Evolutionary conservation across 2,329 filamentous ascomycete genomes (phyloP).

Genomic region (Penicillium sp.): DNA sequence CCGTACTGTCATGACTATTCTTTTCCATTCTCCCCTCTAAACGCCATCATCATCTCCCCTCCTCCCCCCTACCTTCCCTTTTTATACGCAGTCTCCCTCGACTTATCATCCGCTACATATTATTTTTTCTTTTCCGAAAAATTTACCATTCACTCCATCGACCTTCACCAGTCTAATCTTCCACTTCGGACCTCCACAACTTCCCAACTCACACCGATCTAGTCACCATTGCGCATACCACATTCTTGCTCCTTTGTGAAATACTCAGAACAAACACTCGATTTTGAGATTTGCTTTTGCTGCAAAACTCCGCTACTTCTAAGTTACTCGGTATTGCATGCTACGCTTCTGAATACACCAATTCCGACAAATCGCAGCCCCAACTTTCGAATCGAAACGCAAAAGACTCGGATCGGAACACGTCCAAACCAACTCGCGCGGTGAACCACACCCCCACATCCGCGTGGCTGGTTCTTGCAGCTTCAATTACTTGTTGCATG

Average conservation of each 20-base stretch:
- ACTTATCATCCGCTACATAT: background rate
- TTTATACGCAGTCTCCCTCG: slow-evolving; percentile 6
- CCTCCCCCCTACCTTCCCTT: slow-evolving; percentile 20
- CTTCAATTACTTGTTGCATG: slow-evolving; percentile 10
- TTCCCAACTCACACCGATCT: slow-evolving; percentile 7
- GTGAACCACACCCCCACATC: background rate
- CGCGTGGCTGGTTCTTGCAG: background rate
- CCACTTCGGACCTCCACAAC: slow-evolving; percentile 13
- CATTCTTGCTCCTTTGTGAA: background rate
- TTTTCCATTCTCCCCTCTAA: slow-evolving; percentile 20
- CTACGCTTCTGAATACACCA: background rate
- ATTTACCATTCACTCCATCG: slow-evolving; percentile 2
- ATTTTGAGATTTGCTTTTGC: background rate
- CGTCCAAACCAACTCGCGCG: background rate
- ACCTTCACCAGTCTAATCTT: slow-evolving; percentile 14
- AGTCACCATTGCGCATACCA: background rate
- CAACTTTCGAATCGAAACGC: background rate
- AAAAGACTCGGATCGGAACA: background rate
- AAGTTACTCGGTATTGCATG: background rate
- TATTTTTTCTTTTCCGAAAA: slow-evolving; percentile 4
- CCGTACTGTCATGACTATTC: slow-evolving; percentile 21
- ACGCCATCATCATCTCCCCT: slow-evolving; percentile 21
- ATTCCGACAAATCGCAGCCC: background rate
- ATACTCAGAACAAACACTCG: background rate
- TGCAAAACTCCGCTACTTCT: background rate